Percentiles rank a stretch among this genome's conserved stretches.
These are phyloP conservation scores for Moricandia arvensis DNA, from an alignment of 345 rosid species.

Conservation along the genomic window DNA sequence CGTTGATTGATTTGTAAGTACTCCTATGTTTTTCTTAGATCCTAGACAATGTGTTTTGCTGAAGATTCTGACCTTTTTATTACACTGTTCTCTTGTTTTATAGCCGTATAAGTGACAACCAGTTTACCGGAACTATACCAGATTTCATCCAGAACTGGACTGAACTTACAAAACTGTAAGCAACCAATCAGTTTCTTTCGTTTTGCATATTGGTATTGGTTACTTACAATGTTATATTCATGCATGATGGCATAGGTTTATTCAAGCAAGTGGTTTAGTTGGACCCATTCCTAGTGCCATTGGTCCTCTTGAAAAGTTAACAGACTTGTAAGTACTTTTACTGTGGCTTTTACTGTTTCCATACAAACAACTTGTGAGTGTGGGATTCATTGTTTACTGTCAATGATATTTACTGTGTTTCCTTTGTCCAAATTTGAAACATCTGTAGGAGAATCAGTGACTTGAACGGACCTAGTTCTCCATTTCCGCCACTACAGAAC, in stretches of 20 bases:
- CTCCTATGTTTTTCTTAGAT: not conserved
- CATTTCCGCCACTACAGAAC: constrained; percentile 41
- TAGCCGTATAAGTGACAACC: constrained; percentile 54
- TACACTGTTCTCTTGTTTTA: not conserved
- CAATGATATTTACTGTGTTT: not conserved
- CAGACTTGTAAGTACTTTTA: constrained; percentile 33
- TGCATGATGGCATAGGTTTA: constrained; percentile 27
- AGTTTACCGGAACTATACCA: constrained; percentile 53
- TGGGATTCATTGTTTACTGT: not conserved
- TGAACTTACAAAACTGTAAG: constrained; percentile 48
- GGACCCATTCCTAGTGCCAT: constrained; percentile 55
- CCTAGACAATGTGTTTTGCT: not conserved
- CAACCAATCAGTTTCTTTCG: not conserved
- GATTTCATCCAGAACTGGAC: constrained; percentile 56
- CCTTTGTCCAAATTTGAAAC: not conserved
- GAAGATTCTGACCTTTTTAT: not conserved
- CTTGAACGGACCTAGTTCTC: constrained; percentile 34
- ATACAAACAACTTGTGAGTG: not conserved
- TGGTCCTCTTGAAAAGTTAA: constrained; percentile 10
- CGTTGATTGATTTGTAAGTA: constrained; percentile 51
- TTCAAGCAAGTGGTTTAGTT: constrained; percentile 53
- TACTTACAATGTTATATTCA: not conserved
- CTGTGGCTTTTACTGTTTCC: not conserved
- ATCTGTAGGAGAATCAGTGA: constrained; percentile 56
- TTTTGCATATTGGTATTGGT: not conserved